phyloP scores from a whole-genome alignment of 2,329 filamentous ascomycete species.

The Chrysosporium queenslandicum region DNA sequence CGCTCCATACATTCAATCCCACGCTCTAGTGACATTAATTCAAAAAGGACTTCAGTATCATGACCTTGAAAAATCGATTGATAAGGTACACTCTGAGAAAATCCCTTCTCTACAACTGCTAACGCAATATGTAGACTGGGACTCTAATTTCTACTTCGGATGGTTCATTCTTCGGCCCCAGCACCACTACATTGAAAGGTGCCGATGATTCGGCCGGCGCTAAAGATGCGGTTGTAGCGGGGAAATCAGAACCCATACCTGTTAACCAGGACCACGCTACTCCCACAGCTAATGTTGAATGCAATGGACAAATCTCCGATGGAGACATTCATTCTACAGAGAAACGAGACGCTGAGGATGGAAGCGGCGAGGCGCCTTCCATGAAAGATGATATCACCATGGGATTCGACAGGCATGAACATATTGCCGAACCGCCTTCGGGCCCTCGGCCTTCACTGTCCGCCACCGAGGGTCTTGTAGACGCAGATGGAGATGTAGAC shows the following conservation, averaged over 20 bases:
- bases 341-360: background rate
- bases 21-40: conserved; percentile 51
- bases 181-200: conserved; percentile 25
- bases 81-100: conserved; percentile 33
- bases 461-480: conserved; percentile 24
- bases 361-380: conserved; percentile 10
- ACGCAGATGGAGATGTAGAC: conserved; percentile 38
- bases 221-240: background rate
- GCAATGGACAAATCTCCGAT: conserved; percentile 8
- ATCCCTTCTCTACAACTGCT: background rate
- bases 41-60: conserved; percentile 53
- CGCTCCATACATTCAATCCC: conserved; percentile 48
- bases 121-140: conserved; percentile 26
- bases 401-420: conserved; percentile 36
- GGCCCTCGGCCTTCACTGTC: conserved; percentile 11
- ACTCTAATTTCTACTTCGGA: conserved; percentile 29
- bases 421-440: conserved; percentile 17
- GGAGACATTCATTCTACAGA: conserved; percentile 18
- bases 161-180: conserved; percentile 40
- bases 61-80: conserved; percentile 41
- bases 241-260: conserved; percentile 2
- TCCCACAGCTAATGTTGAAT: conserved; percentile 21
- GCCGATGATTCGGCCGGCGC: background rate
- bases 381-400: conserved; percentile 29
- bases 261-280: conserved; percentile 22